Evolutionary conservation across 331 rosid species (phyloP), one percentile per base, ranked within the genome.

Genomic region (Quercus tomentella): DNA sequence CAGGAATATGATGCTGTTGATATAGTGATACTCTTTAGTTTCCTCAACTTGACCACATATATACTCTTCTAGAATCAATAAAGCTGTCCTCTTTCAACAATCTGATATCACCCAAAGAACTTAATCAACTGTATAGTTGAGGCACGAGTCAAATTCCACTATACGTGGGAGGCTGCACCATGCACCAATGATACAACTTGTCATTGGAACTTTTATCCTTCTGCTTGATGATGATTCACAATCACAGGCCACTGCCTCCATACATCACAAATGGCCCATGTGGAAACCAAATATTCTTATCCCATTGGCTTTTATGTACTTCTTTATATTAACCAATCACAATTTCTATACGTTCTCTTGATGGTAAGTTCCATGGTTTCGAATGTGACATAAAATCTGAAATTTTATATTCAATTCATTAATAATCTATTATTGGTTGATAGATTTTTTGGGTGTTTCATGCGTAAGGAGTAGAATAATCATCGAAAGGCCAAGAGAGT

Each of bases 211-310:
- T 35, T 61, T 18, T 35, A 45, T 55, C 72, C 28, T 10, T 57
- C 63, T 70, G 21, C 74, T 28, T 31, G 66, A 71, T 25, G 72
- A 71, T 1, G 37, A 33, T 33, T 33, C 37, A 33, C 37, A 33
- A 33, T n/a, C 45, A 66, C 12, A 7, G n/a, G 33, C 61, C 75
- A 52, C 17, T 25, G 22, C 2, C 12, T 51, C 8, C 41, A 41
- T 5, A 52, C 6, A 30, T 31, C 74, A 15, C 80, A 62, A 43
- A 72, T 80, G 84, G 87, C 63, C 81, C 76, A 76, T 41, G 58
- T 71, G 84, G 76, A 76, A 54, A 49, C 81, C 77, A 75, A 45
- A 79, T 71, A 56, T 72, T 26, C 76, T 31, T 41, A n/a, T 58
- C 54, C 9, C 17, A 4, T 66, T 30, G 20, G 7, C 31, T 9